Conservation (phyloP, 768 basidiomycete species). For the Crucibulum laeve region DNA sequence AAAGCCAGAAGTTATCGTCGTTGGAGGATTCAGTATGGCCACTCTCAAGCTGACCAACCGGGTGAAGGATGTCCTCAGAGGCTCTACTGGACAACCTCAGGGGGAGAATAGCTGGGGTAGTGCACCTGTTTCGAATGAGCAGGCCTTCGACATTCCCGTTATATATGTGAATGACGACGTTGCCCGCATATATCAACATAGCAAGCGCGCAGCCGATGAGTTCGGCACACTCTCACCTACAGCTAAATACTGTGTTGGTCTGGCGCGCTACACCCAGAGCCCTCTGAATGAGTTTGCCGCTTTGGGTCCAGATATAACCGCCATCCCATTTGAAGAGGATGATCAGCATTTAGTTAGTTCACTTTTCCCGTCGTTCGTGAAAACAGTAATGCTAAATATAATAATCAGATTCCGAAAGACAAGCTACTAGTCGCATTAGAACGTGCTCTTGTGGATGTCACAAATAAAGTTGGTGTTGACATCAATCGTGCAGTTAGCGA, state of each 20-base stretch:
- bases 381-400: neutral
- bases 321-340: constrained; percentile 81
- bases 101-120: constrained; percentile 21
- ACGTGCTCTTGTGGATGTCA: constrained; percentile 82
- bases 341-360: constrained; percentile 76
- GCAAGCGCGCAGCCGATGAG: constrained; percentile 79
- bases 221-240: constrained; percentile 73
- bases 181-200: constrained; percentile 91
- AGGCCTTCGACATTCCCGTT: constrained; percentile 60
- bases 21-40: constrained; percentile 85
- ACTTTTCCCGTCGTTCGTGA: neutral
- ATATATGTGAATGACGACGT: constrained; percentile 88
- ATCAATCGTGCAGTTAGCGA: constrained; percentile 92
- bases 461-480: constrained; percentile 92
- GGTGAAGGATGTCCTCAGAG: constrained; percentile 51
- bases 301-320: constrained; percentile 77
- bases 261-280: constrained; percentile 90
- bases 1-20: constrained; percentile 82
- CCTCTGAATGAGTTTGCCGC: constrained; percentile 94
- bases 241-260: constrained; percentile 88
- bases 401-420: constrained; percentile 70
- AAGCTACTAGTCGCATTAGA: constrained; percentile 81
- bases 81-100: constrained; percentile 15
- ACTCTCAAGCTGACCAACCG: constrained; percentile 66
- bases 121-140: constrained; percentile 25